Evolutionary conservation across 306 rosid species (phyloP).

Genomic region (Hylodesmum podocarpum): DNA sequence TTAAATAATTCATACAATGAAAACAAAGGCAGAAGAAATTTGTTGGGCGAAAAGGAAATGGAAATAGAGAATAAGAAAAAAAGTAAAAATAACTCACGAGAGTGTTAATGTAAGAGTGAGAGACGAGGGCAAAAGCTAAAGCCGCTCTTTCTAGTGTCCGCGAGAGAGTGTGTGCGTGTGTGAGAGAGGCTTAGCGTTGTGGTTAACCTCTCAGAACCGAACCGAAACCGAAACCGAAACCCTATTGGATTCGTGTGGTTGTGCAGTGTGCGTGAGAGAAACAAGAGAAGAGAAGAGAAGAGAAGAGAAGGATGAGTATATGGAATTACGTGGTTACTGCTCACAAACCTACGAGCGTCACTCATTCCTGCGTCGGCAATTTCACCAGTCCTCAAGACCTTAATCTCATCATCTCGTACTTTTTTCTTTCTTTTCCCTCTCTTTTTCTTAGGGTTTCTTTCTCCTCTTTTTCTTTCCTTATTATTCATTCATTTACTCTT

Average conservation of each 20-base stretch:
- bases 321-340: conserved; percentile 99
- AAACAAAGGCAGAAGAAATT: too few species aligned
- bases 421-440: neutral
- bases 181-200: neutral
- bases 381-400: conserved; percentile 95
- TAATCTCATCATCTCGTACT: conserved; percentile 86
- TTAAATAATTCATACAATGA: too few species aligned
- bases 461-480: neutral
- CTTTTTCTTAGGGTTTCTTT: conserved; percentile 34
- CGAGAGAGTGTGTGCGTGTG: neutral
- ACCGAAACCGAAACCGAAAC: neutral
- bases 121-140: too few species aligned
- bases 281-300: neutral
- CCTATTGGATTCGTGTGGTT: neutral
- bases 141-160: neutral
- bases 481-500: neutral
- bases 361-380: conserved; percentile 97
- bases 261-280: neutral
- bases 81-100: too few species aligned
- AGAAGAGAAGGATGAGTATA: conserved; percentile 63
- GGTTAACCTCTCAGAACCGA: neutral
- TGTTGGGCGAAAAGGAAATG: too few species aligned
- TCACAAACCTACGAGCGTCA: conserved; percentile 95
- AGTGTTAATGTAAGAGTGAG: too few species aligned
- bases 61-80: too few species aligned